Evolutionary conservation across 2,329 filamentous ascomycete species (phyloP).

Genomic region (Colletotrichum lini): DNA sequence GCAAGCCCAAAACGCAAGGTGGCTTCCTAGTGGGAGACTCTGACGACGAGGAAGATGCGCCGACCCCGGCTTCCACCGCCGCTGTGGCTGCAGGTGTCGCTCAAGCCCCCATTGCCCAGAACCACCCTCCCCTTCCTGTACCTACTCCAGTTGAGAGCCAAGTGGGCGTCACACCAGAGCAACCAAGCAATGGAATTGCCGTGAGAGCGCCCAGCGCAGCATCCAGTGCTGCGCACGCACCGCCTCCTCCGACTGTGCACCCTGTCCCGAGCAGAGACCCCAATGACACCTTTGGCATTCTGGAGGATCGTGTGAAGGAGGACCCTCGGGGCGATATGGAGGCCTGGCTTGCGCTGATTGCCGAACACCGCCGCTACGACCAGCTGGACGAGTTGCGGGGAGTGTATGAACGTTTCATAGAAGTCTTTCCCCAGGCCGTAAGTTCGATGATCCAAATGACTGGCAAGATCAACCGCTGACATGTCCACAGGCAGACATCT

Average conservation of each 20-base stretch:
- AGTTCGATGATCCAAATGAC: constrained; percentile 57
- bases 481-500: constrained; percentile 83
- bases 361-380: constrained; percentile 85
- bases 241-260: constrained; percentile 45
- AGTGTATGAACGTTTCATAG: constrained; percentile 88
- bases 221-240: constrained; percentile 61
- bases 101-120: constrained; percentile 17
- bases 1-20: constrained; percentile 72
- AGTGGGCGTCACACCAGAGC: constrained; percentile 37
- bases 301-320: constrained; percentile 93
- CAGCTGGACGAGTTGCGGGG: constrained; percentile 85
- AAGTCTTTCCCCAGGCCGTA: constrained; percentile 92
- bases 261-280: constrained; percentile 56
- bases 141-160: constrained; percentile 38
- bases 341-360: constrained; percentile 90
- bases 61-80: constrained; percentile 32
- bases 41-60: constrained; percentile 66
- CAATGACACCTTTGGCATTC: constrained; percentile 81
- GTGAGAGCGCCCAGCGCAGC: constrained; percentile 44
- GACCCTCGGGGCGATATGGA: constrained; percentile 94
- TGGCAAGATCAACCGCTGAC: constrained; percentile 51
- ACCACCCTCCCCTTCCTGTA: constrained; percentile 22
- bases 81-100: constrained; percentile 12
- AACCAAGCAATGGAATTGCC: constrained; percentile 45
- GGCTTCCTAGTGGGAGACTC: constrained; percentile 74